Percentiles rank a stretch among this genome's conserved stretches.
Evolutionary conservation across 1,284 basidiomycete species (phyloP).

Genomic region (Exobasidium cylindrosporum): DNA sequence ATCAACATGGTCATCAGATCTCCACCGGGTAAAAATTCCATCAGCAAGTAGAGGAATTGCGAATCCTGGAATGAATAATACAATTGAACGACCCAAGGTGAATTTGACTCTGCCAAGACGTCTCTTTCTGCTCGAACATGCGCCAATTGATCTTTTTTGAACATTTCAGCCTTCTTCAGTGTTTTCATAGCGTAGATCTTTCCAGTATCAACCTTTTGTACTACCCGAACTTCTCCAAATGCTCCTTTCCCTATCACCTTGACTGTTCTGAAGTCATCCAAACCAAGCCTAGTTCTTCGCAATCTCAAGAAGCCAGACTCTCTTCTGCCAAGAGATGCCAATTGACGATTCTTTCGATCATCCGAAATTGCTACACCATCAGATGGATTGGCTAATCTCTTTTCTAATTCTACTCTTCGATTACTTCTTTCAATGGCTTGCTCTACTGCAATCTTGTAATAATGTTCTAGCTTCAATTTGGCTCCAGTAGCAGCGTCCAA

Average conservation of each 20-base stretch:
- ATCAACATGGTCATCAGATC: slow-evolving; percentile 99
- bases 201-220: slow-evolving; percentile 93
- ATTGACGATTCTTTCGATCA: slow-evolving; percentile 84
- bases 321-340: slow-evolving; percentile 82
- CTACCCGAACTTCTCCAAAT: slow-evolving; percentile 93
- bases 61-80: slow-evolving; percentile 99
- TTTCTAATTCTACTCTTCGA: slow-evolving; percentile 86
- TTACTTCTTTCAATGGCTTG: slow-evolving; percentile 83
- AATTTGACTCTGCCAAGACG: slow-evolving; percentile 93
- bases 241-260: slow-evolving; percentile 99
- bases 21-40: slow-evolving; percentile 97
- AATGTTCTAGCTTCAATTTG: slow-evolving; percentile 94
- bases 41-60: slow-evolving; percentile 92
- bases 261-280: slow-evolving; percentile 91
- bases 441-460: slow-evolving; percentile 93
- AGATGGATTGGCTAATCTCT: slow-evolving; percentile 63
- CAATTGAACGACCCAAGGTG: slow-evolving; percentile 94
- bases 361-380: slow-evolving; percentile 58
- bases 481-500: slow-evolving; percentile 89
- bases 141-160: slow-evolving; percentile 92
- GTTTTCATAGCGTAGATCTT: slow-evolving; percentile 99
- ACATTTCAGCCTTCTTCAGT: slow-evolving; percentile 95
- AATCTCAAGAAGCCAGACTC: slow-evolving; percentile 78
- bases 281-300: slow-evolving; percentile 83
- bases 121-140: slow-evolving; percentile 98